These are phyloP conservation scores for Starmera dryadoides DNA, from an alignment of 805 yeast species.

Conservation along the genomic window DNA sequence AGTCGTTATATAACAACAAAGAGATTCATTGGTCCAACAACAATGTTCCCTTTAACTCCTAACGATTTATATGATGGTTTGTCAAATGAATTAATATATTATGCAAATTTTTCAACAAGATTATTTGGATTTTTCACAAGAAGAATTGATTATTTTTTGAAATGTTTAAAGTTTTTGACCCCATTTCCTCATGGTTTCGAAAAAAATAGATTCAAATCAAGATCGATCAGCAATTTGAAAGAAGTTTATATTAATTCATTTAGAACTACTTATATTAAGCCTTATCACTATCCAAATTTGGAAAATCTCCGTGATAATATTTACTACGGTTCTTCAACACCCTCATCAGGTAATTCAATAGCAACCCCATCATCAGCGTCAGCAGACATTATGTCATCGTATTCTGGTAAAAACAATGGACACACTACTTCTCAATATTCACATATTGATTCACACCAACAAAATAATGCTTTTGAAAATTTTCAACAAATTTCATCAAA, in stretches of 20 bases:
- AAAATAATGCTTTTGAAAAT: no score
- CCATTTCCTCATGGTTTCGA: constrained; percentile 11
- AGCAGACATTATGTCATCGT: no score
- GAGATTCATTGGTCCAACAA: constrained; percentile 19
- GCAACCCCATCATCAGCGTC: no score
- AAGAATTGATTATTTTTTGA: constrained; percentile 13
- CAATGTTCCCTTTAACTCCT: constrained; percentile 11
- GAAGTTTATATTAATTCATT: constrained; percentile 12
- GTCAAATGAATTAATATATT: constrained; percentile 4
- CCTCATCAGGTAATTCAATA: no score
- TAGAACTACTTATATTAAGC: constrained; percentile 6
- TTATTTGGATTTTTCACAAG: constrained; percentile 15
- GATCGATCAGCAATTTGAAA: constrained; percentile 8
- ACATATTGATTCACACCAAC: no score
- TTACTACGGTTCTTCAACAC: no score
- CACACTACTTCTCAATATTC: no score
- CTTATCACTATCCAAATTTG: constrained; percentile 19
- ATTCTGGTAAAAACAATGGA: no score
- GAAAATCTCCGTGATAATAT: no score
- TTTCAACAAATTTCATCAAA: no score
- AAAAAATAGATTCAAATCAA: constrained; percentile 12
- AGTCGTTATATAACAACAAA: constrained; percentile 10
- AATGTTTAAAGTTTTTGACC: constrained; percentile 14
- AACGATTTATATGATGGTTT: constrained; percentile 4
- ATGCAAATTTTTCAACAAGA: constrained; percentile 12